Percentiles rank a stretch among this genome's conserved stretches.
Conservation (phyloP, 2,329 filamentous ascomycete species). For the Furcasterigmium furcatum region DNA sequence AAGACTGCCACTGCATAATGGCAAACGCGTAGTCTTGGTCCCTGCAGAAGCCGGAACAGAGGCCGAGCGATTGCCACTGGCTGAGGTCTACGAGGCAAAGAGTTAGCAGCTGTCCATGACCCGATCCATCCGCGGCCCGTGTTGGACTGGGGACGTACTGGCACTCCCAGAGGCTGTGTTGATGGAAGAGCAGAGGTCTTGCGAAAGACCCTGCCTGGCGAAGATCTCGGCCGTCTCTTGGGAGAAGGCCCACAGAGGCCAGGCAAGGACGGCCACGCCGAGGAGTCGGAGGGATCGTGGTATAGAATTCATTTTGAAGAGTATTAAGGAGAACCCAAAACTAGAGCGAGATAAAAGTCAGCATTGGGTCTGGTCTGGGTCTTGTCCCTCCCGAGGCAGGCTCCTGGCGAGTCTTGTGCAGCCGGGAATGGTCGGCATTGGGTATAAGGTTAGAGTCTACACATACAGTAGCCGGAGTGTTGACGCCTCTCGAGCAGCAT, state of each 20-base stretch:
- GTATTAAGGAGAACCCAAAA: background rate
- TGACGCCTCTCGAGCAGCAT: background rate
- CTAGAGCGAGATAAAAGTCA: background rate
- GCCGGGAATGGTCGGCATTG: background rate
- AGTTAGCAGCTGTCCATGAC: too few relatives aligned
- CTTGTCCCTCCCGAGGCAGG: too few relatives aligned
- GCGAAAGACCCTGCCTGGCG: background rate
- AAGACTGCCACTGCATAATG: conserved; percentile 60
- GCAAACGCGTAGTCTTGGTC: conserved; percentile 58
- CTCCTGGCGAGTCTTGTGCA: too few relatives aligned
- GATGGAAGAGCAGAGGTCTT: conserved; percentile 28
- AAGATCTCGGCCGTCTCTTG: background rate
- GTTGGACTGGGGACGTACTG: too few relatives aligned
- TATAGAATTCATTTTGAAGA: background rate
- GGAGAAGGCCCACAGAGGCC: background rate
- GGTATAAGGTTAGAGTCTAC: background rate
- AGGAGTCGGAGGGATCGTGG: background rate
- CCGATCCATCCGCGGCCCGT: too few relatives aligned
- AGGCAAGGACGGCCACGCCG: background rate
- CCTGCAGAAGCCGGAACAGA: conserved; percentile 60
- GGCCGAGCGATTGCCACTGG: conserved; percentile 66
- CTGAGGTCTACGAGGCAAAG: conserved; percentile 38
- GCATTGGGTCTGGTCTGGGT: too few relatives aligned
- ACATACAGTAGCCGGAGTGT: background rate
- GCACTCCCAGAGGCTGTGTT: conserved; percentile 27